Evolutionary conservation across 805 yeast species (phyloP), one percentile per base, ranked within the genome.

Genomic region (Yamadazyma endophytica): DNA sequence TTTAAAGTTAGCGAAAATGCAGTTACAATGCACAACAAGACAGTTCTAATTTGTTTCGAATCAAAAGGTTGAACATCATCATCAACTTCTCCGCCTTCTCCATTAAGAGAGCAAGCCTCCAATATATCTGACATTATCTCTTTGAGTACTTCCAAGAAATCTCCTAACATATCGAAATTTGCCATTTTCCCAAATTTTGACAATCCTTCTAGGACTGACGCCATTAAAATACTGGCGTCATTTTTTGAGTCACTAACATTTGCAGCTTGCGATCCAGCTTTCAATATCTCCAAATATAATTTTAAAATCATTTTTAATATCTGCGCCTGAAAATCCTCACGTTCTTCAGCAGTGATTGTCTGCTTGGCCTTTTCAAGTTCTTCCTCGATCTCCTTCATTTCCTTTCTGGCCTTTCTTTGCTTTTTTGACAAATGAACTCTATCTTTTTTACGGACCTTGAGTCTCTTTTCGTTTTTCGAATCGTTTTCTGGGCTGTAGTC

Each of bases 161-260:
- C 98, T 16, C 97, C 97, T 44, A 92, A 71, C 26, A 92, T 66
- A 43, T 92, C 97, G 35, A 90, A 77, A 52, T 92, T 92, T 15
- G 94, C 88, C 79, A 89, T 79, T 48, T 82, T 92, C 2, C 97
- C 96, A 52, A 81, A 88, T 50, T 77, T 77, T 1, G 97, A 84
- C 35, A 92, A 61, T 3, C 97, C 97, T 61, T 92, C 97, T 33
- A 92, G 65, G 0, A 90, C 94, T 0, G 90, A 71, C 6, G 94
- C 96, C 68, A 87, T 78, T 32, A 92, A 63, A 9, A 37, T 35
- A 17, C 43, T 43, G 13, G 74, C 71, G 22, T 77, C 73, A 13
- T 79, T 73, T 26, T 76, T 70, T 2, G 43, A 49, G 12, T 32
- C 26, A 6, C 43, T 36, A 5, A 13, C 13, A 13, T 20, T 14